Conservation (phyloP, 208 protist genomes). For the Tetramitus jugosus region DNA sequence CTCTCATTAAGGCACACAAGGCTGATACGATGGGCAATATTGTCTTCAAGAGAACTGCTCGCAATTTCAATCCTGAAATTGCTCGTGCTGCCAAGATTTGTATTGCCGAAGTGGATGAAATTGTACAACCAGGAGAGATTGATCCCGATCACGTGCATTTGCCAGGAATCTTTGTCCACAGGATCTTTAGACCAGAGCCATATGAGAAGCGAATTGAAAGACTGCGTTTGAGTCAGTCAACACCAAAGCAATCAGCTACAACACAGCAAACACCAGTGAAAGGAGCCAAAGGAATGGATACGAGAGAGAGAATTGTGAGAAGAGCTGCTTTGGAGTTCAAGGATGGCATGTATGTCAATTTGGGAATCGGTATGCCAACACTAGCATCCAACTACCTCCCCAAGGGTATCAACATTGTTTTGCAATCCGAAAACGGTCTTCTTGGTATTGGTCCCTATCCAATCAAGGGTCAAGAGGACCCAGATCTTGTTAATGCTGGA, state of each 20-base stretch:
- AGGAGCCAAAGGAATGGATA: neutral
- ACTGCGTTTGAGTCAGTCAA: constrained; percentile 30
- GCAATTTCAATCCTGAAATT: constrained; percentile 85
- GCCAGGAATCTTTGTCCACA: constrained; percentile 83
- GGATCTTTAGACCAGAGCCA: constrained; percentile 56
- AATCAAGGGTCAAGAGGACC: constrained; percentile 60
- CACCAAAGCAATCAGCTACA: too few relatives aligned
- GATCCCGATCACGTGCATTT: constrained; percentile 85
- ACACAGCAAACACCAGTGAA: constrained; percentile 37
- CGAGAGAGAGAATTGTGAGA: constrained; percentile 71
- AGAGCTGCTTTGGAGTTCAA: constrained; percentile 85
- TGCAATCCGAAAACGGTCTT: constrained; percentile 84
- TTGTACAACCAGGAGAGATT: constrained; percentile 80
- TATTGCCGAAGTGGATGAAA: constrained; percentile 89
- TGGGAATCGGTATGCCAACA: constrained; percentile 93
- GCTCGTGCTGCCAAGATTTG: constrained; percentile 71
- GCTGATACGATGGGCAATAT: constrained; percentile 72
- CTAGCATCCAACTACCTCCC: constrained; percentile 79
- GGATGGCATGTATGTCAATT: constrained; percentile 89
- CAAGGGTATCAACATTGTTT: constrained; percentile 62
- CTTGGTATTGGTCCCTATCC: constrained; percentile 85
- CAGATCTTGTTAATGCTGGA: constrained; percentile 91
- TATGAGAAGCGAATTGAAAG: constrained; percentile 52
- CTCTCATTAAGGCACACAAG: constrained; percentile 85
- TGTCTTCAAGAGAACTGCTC: constrained; percentile 71